Evolutionary conservation across 257 asterid species (phyloP), one percentile per base, ranked within the genome.

Genomic region (Parsonsia alboflavescens): DNA sequence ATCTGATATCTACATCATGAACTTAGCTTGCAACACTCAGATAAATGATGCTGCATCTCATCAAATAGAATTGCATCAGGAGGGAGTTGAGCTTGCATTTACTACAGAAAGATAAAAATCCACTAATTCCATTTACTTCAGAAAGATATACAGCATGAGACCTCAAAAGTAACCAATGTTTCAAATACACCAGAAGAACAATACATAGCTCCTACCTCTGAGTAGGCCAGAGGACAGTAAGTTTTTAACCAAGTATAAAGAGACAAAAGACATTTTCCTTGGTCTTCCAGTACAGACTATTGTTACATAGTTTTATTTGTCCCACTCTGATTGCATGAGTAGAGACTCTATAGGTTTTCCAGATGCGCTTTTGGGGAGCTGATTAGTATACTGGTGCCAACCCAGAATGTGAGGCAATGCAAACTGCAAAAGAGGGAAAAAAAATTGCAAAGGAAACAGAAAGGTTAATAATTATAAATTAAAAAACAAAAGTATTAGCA

Each of bases 341-440:
- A 81, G 82, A 61, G 78, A 78, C 44, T 71, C 74, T 72, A 56
- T 58, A 24, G 87, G 73, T 71, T 66, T 82, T 66, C 78, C 83
- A 75, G 66, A 77, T 52, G 65, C 12, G 66, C 77, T 56, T 21
- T 80, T 69, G 1, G 80, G 81, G 74, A 73, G 81, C 82, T 68
- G 88, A 79, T 70, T 72, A 53, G 80, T 77, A 49, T 49, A 81
- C 45, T 64, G 88, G 84, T 90, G 91, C 98, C 98, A 93, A 73
- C 98, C 98, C 91, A 93, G 77, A 73, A 93, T 84, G 83, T 92
- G 96, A 19, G 98, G 98, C 86, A 93, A 83, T 57, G 97, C 97
- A 86, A 88, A 93, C 98, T 93, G 92, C 87, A 7, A 52, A n/a
- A n/a, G n/a, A 50, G 6, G 17, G 2, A 50, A 3, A 82, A 16